phyloP scores from a whole-genome alignment of 1,284 basidiomycete species.

The Microbotryum intermedium region DNA sequence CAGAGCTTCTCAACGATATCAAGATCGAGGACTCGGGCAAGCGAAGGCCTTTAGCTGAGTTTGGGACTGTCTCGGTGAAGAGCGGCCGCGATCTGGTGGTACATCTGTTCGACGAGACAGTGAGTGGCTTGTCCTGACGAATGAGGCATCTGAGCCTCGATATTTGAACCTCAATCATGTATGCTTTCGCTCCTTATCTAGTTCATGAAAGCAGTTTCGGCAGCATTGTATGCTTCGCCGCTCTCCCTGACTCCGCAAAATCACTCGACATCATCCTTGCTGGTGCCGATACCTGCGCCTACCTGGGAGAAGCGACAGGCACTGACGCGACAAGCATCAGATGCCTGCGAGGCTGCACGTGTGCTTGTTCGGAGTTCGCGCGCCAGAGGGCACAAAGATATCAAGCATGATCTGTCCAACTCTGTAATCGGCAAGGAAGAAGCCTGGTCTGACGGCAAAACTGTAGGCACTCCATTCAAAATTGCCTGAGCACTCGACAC shows the following conservation, averaged over 20 bases:
- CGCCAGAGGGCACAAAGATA: constrained; percentile 33
- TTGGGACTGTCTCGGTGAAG: constrained; percentile 27
- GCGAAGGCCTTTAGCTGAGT: constrained; percentile 20
- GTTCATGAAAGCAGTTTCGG: constrained; percentile 23
- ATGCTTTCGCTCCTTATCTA: background rate
- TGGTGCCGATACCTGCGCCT: constrained; percentile 21
- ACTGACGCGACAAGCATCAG: constrained; percentile 26
- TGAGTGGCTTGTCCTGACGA: constrained; percentile 1
- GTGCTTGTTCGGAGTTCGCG: constrained; percentile 23
- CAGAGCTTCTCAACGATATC: constrained; percentile 24
- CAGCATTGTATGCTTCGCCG: constrained; percentile 26
- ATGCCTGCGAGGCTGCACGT: constrained; percentile 32
- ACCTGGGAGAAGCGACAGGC: constrained; percentile 22
- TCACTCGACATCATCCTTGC: constrained; percentile 9
- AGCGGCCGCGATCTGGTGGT: constrained; percentile 27
- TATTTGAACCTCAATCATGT: too few relatives aligned
- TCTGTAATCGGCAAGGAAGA: constrained; percentile 29
- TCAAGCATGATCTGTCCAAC: constrained; percentile 30
- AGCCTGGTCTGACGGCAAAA: constrained; percentile 25
- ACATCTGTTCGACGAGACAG: constrained; percentile 25
- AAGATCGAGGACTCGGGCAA: constrained; percentile 20
- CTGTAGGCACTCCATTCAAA: constrained; percentile 10
- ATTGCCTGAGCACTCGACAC: background rate
- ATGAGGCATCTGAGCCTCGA: too few relatives aligned
- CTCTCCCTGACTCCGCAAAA: constrained; percentile 23